These are phyloP conservation scores for Gonapodya sp. DNA, from an alignment of 192 early-diverging fungal genomes.

Conservation along the genomic window DNA sequence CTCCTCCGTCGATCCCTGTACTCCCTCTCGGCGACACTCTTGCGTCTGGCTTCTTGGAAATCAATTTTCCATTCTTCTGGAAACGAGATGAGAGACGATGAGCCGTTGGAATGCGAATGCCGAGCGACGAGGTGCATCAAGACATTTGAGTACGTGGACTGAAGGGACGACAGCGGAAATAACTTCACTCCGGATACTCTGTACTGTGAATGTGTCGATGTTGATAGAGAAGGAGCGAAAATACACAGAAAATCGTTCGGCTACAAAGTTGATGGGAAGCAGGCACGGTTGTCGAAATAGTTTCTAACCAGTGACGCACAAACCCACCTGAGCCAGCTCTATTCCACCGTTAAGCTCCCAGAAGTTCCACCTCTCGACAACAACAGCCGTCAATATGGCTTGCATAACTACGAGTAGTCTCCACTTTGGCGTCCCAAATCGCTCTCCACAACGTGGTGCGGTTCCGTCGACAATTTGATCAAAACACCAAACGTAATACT, in stretches of 20 bases:
- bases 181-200: background rate
- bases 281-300: background rate
- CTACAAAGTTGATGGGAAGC: background rate
- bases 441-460: background rate
- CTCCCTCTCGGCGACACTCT: background rate
- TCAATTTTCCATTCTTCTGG: background rate
- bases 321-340: background rate
- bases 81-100: background rate
- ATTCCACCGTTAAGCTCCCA: background rate
- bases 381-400: background rate
- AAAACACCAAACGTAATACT: background rate
- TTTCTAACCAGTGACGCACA: background rate
- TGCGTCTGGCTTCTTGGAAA: background rate
- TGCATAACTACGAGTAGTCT: background rate
- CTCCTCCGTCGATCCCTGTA: background rate
- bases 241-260: background rate
- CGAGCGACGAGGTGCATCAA: background rate
- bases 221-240: background rate
- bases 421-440: background rate
- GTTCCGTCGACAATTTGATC: background rate
- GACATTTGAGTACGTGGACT: background rate
- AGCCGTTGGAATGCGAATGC: background rate
- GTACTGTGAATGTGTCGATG: no score
- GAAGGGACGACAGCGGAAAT: background rate
- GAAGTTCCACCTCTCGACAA: background rate